Percentiles rank a stretch among this genome's conserved stretches.
phyloP scores from a whole-genome alignment of 768 basidiomycete genomes.

The Hemileccinum impolitum region DNA sequence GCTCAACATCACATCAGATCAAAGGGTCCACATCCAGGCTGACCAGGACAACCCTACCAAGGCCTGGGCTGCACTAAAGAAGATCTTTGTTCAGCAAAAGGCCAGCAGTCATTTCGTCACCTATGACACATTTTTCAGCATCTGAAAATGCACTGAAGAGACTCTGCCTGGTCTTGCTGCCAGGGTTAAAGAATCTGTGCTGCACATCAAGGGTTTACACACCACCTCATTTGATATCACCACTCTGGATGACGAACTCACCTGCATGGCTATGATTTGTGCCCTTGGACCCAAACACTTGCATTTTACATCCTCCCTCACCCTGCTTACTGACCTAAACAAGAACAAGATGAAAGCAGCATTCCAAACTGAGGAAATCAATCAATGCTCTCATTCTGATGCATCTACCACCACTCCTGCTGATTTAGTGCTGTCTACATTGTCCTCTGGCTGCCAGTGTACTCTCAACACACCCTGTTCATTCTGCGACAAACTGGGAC shows the following conservation, averaged over 20 bases:
- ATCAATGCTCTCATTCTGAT: background rate
- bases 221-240: background rate
- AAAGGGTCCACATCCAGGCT: background rate
- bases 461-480: background rate
- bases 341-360: constrained; percentile 6
- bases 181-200: constrained; percentile 1
- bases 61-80: background rate
- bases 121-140: constrained; percentile 10
- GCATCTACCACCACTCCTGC: background rate
- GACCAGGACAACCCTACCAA: background rate
- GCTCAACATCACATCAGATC: background rate
- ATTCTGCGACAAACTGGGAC: background rate
- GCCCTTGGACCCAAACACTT: constrained; percentile 4
- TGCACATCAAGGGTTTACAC: constrained; percentile 6
- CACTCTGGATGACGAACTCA: constrained; percentile 1
- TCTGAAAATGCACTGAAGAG: constrained; percentile 4
- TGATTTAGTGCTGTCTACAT: background rate
- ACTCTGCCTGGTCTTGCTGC: constrained; percentile 1
- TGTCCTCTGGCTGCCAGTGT: background rate
- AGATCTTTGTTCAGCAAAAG: constrained; percentile 2
- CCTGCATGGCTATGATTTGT: constrained; percentile 10
- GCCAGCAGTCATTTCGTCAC: constrained; percentile 2
- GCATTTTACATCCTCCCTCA: constrained; percentile 11
- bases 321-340: constrained; percentile 5
- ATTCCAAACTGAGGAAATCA: constrained; percentile 3